These are phyloP conservation scores for Cryptosporidium viatorum DNA, from an alignment of 169 alveolate genomes.

Conservation along the genomic window DNA sequence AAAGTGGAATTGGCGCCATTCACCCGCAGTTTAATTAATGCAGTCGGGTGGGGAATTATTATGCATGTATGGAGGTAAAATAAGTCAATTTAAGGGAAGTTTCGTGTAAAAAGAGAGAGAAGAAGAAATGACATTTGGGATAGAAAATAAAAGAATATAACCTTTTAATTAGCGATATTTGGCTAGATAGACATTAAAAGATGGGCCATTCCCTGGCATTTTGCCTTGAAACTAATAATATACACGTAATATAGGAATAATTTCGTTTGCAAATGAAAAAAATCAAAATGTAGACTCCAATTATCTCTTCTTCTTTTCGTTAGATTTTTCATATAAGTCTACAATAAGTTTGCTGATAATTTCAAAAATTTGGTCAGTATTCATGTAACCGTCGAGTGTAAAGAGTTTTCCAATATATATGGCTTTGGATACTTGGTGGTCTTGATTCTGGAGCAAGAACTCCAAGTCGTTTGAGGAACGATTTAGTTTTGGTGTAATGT, in stretches of 20 bases:
- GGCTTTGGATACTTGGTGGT: not conserved
- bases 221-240: not conserved
- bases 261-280: too few relatives aligned
- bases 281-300: not conserved
- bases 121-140: not conserved
- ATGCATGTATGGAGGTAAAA: not conserved
- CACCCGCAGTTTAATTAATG: conserved; percentile 46
- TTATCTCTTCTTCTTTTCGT: conserved; percentile 18
- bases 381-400: conserved; percentile 42
- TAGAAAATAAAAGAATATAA: not conserved
- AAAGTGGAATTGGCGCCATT: conserved; percentile 75
- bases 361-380: conserved; percentile 48
- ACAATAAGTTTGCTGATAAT: conserved; percentile 15
- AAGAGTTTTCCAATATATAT: conserved; percentile 44
- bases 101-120: not conserved
- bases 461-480: conserved; percentile 29
- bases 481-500: conserved; percentile 31
- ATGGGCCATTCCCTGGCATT: not conserved
- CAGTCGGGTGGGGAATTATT: not conserved
- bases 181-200: not conserved
- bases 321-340: conserved; percentile 8
- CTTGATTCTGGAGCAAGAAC: not conserved
- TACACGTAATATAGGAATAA: not conserved
- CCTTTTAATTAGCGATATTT: conserved; percentile 4
- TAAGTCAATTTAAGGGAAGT: not conserved